Evolutionary conservation across 2,329 filamentous ascomycete genomes (phyloP), one percentile per base, ranked within the genome.

Genomic region (Onygenales sp.): DNA sequence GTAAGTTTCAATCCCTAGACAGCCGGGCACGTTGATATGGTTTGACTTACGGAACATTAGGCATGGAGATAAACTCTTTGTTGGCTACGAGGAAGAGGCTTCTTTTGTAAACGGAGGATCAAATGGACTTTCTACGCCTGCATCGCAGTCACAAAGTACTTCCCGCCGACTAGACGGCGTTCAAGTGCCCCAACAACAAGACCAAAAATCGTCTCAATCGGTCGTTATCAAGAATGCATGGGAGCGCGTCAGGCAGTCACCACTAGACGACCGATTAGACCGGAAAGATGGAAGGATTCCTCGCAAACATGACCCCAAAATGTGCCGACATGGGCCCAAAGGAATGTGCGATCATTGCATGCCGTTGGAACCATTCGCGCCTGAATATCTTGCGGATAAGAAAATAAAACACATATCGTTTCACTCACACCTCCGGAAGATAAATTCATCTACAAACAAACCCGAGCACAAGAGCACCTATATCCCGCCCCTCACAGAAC

Each of bases 341-440:
- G 93, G 93, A 68, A 98, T 98, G 93, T 98, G 93, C 71, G 93
- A 98, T 72, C 94, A 96, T 72, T 98, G 93, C 74, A 95, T 95
- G 82, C 94, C 94, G 0, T 74, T 97, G 50, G 93, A 98, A 65
- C 93, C 93, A 0, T 98, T 95, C 71, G 85, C 94, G 64, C 71
- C 86, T n/a, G 84, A 84, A 53, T 96, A 96, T 63, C 79, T 98
- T 14, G 82, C 83, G 33, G 92, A 98, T 63, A 94, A 92, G 78
- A 96, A 96, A 78, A 96, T 98, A 79, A 98, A 98, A 71, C 95
- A 98, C 70, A 78, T 93, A 32, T 97, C 93, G 0, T 96, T 97
- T 73, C 93, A 98, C 71, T 87, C 91, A 4, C 85, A 97, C 68
- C 78, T 98, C 45, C 84, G 91, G 60, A 98, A 98, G 70, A 85